Evolutionary conservation across 169 alveolate genomes (phyloP).

Genomic region (Plasmodium falciparum): DNA sequence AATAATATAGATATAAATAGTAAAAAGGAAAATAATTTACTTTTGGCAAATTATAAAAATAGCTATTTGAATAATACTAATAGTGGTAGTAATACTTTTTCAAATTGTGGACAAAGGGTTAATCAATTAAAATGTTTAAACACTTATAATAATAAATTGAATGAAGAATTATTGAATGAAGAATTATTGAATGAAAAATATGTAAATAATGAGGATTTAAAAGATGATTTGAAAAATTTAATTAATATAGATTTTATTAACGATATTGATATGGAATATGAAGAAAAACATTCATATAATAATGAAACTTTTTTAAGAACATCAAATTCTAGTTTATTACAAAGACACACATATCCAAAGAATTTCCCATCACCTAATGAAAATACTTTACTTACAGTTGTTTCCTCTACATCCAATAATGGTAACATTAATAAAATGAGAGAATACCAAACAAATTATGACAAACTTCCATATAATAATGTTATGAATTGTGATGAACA

Average conservation of each 20-base stretch:
- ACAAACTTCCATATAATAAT: constrained; percentile 25
- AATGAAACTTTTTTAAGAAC: not conserved
- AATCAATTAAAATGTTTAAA: not conserved
- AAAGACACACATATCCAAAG: not conserved
- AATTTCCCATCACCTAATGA: not conserved
- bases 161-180: constrained; percentile 17
- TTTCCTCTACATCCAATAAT: not conserved
- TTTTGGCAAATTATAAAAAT: constrained; percentile 14
- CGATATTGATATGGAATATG: constrained; percentile 66
- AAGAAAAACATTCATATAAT: constrained; percentile 12
- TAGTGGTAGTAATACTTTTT: not conserved
- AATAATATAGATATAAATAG: constrained; percentile 6
- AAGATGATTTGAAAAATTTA: constrained; percentile 58
- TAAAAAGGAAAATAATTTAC: constrained; percentile 14
- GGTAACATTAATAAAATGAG: constrained; percentile 4
- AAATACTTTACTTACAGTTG: constrained; percentile 2
- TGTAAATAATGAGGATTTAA: constrained; percentile 46
- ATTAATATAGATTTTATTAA: constrained; percentile 70
- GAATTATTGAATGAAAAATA: constrained; percentile 27
- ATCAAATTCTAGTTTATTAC: constrained; percentile 5
- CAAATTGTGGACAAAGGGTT: not conserved
- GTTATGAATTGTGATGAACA: not conserved
- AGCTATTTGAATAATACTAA: constrained; percentile 4
- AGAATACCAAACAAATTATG: constrained; percentile 22
- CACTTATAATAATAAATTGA: constrained; percentile 6